Percentiles rank a stretch among this genome's conserved stretches.
Evolutionary conservation across 2,329 filamentous ascomycete genomes (phyloP).

Genomic region (Dactylellina cionopaga): DNA sequence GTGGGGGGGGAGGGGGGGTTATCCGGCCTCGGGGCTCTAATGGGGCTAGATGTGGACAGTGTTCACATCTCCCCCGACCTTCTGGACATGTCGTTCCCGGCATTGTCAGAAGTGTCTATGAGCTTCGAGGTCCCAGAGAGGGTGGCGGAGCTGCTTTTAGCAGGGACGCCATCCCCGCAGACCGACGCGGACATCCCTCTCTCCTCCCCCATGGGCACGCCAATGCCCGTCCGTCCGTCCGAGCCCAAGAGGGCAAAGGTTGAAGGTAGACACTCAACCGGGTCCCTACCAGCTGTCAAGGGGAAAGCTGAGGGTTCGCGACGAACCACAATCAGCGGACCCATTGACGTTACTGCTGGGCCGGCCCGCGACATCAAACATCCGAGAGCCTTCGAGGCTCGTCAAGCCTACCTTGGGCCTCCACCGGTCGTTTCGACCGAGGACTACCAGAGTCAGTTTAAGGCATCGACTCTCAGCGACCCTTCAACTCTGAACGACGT

Average conservation of each 20-base stretch:
- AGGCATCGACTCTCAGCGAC: constrained; percentile 4
- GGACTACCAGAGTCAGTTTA: constrained; percentile 31
- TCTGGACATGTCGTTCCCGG: too few species aligned
- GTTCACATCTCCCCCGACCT: too few species aligned
- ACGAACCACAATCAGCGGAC: constrained; percentile 19
- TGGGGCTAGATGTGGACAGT: too few species aligned
- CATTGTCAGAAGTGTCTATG: too few species aligned
- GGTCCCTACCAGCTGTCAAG: not conserved
- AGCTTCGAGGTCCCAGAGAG: not conserved
- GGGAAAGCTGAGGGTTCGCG: not conserved
- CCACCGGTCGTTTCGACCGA: constrained; percentile 11
- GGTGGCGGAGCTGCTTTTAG: not conserved
- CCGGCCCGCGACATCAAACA: constrained; percentile 17
- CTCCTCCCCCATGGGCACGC: constrained; percentile 12
- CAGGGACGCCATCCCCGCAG: not conserved
- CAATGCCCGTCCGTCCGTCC: not conserved
- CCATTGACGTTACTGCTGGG: constrained; percentile 10
- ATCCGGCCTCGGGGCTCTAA: too few species aligned
- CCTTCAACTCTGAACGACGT: not conserved
- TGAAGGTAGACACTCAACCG: constrained; percentile 35
- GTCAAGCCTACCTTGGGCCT: constrained; percentile 14
- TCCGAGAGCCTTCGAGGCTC: constrained; percentile 18
- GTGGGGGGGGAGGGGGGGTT: not conserved
- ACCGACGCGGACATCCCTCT: constrained; percentile 1
- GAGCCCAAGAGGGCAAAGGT: not conserved